Base-by-base conservation (phyloP, 306 rosid species). In the Amphicarpaea edgeworthii region DNA sequence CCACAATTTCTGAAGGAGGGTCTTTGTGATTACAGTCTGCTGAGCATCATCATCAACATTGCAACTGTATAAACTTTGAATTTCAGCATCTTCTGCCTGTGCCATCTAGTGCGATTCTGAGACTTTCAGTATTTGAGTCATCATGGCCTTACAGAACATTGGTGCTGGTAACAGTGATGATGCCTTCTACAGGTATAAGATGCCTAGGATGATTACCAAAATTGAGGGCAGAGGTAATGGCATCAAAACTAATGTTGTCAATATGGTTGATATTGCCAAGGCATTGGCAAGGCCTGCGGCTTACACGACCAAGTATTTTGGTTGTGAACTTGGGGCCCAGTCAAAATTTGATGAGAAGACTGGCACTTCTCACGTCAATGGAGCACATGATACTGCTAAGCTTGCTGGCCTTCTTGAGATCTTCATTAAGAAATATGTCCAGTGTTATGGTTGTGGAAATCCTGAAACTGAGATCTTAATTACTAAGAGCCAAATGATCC, bases 211-310 rank as follows among this genome's bases (percentile, higher is more conserved):
- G 93, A 71, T 89, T 5, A 89, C 90, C 11, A 89, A 89, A 82
- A 89, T 89, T 81, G 93, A 89, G 84, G 93, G 93, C 26, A 81
- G 93, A 34, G 93, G 93, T 57, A 89, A 89, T 54, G 93, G 93
- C 77, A 89, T 89, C 82, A 89, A 86, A 85, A 89, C 93, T 0
- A 89, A 89, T 42, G 8, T 89, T 65, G 93, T 89, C 77, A 89
- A 89, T 41, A 89, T 89, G 93, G 90, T 89, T 54, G 93, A 89
- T 14, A 85, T 89, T 5, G 90, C 93, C 0, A 89, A 89, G 73
- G 90, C 93, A 1, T 83, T 89, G 73, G 93, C 93, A 9, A 83
- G 93, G 81, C 93, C 93, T 4, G 86, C 90, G 0, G 38, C 93
- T 2, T 89, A 89, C 79, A 89, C 93, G 43, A 89, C 89, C 0